Percentiles rank a stretch among this genome's conserved stretches.
Evolutionary conservation across 352 stramenopile species (phyloP).

Genomic region (Phytophthora chlamydospora): DNA sequence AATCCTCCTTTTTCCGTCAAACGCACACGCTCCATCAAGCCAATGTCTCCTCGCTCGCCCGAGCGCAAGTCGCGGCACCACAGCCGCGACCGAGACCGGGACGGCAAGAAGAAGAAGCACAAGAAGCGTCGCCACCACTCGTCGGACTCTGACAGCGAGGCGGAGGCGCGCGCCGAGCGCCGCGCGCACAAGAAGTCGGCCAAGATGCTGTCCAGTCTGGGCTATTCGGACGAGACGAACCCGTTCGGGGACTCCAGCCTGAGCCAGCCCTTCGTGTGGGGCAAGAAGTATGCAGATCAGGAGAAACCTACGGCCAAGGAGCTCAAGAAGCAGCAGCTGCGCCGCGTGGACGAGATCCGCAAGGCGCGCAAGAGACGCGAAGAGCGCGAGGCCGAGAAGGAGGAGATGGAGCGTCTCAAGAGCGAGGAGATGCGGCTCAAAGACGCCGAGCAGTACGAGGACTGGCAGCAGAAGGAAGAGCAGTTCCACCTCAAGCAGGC

Average conservation of each 20-base stretch:
- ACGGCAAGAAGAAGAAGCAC: conserved; percentile 40
- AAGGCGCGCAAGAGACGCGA: conserved; percentile 93
- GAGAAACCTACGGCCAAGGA: conserved; percentile 47
- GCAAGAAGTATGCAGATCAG: conserved; percentile 92
- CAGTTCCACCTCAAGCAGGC: conserved; percentile 96
- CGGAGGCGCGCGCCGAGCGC: conserved; percentile 55
- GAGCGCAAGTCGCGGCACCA: conserved; percentile 7
- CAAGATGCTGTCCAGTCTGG: conserved; percentile 86
- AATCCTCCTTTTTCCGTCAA: too few species aligned
- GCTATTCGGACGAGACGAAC: conserved; percentile 99
- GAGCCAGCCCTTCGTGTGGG: conserved; percentile 97
- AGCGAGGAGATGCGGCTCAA: conserved; percentile 95
- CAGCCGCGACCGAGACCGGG: conserved; percentile 6
- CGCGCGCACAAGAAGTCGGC: conserved; percentile 73
- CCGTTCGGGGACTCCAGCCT: conserved; percentile 98
- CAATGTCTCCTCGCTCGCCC: conserved; percentile 11
- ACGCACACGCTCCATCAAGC: too few species aligned
- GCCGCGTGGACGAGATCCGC: conserved; percentile 95
- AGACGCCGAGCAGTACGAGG: conserved; percentile 96
- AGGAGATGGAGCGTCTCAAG: conserved; percentile 96
- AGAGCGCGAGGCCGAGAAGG: conserved; percentile 89
- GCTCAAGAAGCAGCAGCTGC: conserved; percentile 73
- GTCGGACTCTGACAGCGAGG: conserved; percentile 36
- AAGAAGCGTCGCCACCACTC: conserved; percentile 33
- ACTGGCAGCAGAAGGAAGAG: conserved; percentile 99